Evolutionary conservation across 768 basidiomycete genomes (phyloP), one percentile per base, ranked within the genome.

Genomic region (Boletus bicolor): DNA sequence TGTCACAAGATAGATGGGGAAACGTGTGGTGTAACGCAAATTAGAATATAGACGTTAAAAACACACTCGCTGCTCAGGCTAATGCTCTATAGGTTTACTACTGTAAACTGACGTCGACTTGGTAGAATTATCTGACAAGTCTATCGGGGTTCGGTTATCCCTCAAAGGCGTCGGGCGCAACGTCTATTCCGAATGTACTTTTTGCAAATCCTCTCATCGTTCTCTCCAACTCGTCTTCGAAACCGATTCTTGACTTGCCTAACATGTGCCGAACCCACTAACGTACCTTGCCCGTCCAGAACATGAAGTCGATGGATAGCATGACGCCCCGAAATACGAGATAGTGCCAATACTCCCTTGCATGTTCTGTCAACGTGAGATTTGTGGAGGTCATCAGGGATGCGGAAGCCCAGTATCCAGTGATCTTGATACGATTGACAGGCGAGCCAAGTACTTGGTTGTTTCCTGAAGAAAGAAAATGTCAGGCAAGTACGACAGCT

Each of bases 391-490:
- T 72, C 10, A 77, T 72, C 6, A 89, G 77, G 5, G 88, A 86
- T 24, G 79, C 77, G 5, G 90, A 86, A 28, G 91, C 93, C 82
- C 85, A 91, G 67, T 81, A 82, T 0, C 89, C 93, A 0, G 89
- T 91, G 51, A 95, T 89, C 70, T 92, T 93, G 73, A 97, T 86
- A 19, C 93, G 83, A 66, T 95, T 94, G 0, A 93, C 89, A 0
- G 93, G 93, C 3, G 89, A 89, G 14, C 90, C 89, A 37, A 95
- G 82, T 2, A 80, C 75, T 69, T 93, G 89, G 63, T 93, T 93
- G 70, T 92, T 92, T 17, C 87, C 80, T 86, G 14, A 14, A 10
- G 56, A 34, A 24, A 12, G 8, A 58, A 34, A 28, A 12, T 8
- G 21, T 54, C 34, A 45, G 37, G 12, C 34, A 41, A 51, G 26